A percentile compares a stretch with the other conserved stretches of the same genome.
Evolutionary conservation across 2,329 filamentous ascomycete genomes (phyloP).

Genomic region (Fusarium circinatum): DNA sequence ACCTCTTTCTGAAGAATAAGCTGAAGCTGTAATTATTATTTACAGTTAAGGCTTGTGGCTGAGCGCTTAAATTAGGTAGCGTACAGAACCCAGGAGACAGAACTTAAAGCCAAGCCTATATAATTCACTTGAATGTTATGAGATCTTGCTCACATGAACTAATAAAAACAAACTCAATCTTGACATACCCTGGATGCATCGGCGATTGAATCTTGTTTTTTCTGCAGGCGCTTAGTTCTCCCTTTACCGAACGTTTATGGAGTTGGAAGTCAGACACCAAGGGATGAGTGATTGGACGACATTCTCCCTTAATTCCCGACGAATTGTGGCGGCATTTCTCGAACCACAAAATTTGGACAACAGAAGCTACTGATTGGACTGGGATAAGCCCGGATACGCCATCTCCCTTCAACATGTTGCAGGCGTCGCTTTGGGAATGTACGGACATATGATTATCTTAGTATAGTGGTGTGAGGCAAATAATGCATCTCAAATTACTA

Average conservation of each 20-base stretch:
- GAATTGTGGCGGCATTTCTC: background rate
- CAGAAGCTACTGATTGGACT: background rate
- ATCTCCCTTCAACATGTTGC: background rate
- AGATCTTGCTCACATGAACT: rapidly evolving
- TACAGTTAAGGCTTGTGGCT: too few relatives aligned
- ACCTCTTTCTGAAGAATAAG: rapidly evolving
- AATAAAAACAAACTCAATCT: background rate
- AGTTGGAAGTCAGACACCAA: background rate
- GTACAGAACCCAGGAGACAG: too few relatives aligned
- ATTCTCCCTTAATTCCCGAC: background rate
- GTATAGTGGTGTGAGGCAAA: background rate
- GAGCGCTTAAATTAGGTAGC: too few relatives aligned
- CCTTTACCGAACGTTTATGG: background rate
- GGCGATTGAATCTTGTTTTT: background rate
- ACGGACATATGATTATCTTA: background rate
- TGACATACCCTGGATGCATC: background rate
- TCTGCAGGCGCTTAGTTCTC: background rate
- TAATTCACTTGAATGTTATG: background rate
- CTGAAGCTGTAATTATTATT: background rate
- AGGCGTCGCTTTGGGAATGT: background rate
- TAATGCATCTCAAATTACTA: background rate
- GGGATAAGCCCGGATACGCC: background rate
- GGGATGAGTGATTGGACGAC: background rate
- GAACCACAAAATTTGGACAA: background rate
- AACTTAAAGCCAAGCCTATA: background rate